phyloP scores from a whole-genome alignment of 2,329 filamentous ascomycete species.

The Aplosporella prunicola region DNA sequence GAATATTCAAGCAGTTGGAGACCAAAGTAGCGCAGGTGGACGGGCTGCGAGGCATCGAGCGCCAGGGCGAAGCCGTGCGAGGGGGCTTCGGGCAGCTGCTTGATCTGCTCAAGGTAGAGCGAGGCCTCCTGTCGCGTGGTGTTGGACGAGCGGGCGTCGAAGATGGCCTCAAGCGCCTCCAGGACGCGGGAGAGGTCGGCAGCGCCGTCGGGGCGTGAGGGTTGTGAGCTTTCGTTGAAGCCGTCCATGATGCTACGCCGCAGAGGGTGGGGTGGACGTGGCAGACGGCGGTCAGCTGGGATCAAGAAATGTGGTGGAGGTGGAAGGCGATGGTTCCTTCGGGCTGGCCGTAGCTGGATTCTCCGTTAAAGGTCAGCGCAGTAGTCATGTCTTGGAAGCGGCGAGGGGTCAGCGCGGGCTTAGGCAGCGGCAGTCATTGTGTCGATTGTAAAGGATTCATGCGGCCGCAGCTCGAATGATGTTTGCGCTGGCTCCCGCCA shows the following conservation, averaged over 20 bases:
- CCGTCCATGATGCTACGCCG: slow-evolving; percentile 5
- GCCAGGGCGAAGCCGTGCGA: slow-evolving; percentile 79
- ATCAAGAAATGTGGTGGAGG: no score
- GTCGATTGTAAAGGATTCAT: no score
- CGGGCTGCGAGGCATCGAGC: slow-evolving; percentile 61
- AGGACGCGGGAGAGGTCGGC: slow-evolving; percentile 57
- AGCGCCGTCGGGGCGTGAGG: slow-evolving; percentile 11
- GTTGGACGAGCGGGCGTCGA: slow-evolving; percentile 73
- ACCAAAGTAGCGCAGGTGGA: slow-evolving; percentile 85
- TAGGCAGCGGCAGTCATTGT: no score
- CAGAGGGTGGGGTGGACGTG: background rate
- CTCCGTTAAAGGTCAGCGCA: no score
- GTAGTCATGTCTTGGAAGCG: no score
- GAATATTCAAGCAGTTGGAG: slow-evolving; percentile 85
- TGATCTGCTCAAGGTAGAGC: slow-evolving; percentile 75
- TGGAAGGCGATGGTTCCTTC: no score
- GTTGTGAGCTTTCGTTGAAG: slow-evolving; percentile 14
- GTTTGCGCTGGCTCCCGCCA: no score
- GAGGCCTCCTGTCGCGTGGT: slow-evolving; percentile 74
- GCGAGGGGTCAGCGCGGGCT: no score
- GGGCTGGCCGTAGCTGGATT: no score
- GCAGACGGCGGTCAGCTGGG: no score
- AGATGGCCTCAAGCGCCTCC: slow-evolving; percentile 78
- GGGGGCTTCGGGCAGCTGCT: slow-evolving; percentile 68
- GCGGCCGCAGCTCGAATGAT: no score